A percentile compares a stretch with the other conserved stretches of the same genome.
These are phyloP conservation scores for Escovopsis sp. DNA, from an alignment of 2,329 filamentous ascomycete species.

Conservation along the genomic window DNA sequence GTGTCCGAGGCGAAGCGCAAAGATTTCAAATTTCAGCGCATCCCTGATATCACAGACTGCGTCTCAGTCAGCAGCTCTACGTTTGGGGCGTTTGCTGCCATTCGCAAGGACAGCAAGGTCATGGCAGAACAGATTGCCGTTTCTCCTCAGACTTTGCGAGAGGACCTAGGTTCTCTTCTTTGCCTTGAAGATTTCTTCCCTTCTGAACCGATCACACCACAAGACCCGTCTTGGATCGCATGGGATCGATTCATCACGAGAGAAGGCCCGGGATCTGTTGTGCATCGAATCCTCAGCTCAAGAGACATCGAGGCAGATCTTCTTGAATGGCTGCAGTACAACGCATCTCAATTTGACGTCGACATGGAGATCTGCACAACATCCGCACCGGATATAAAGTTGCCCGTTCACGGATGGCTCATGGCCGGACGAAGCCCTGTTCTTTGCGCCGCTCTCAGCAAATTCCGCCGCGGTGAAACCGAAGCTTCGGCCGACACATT, in stretches of 20 bases:
- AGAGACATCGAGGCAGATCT: slow-evolving; percentile 53
- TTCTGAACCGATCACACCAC: slow-evolving; percentile 17
- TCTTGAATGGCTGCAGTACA: slow-evolving; percentile 29
- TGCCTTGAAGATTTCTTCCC: slow-evolving; percentile 48
- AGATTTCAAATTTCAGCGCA: slow-evolving; percentile 88
- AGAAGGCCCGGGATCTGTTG: slow-evolving; percentile 35
- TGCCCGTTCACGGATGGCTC: slow-evolving; percentile 76
- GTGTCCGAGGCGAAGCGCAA: slow-evolving; percentile 50
- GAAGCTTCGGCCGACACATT: slow-evolving; percentile 15
- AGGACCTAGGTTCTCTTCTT: slow-evolving; percentile 56
- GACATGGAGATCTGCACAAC: slow-evolving; percentile 38
- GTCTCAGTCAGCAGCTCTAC: slow-evolving; percentile 73
- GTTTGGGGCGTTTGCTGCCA: slow-evolving; percentile 78
- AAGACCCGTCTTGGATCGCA: slow-evolving; percentile 25
- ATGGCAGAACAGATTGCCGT: slow-evolving; percentile 58
- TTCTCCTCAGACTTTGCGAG: slow-evolving; percentile 53
- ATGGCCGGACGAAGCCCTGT: slow-evolving; percentile 58
- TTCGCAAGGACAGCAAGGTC: slow-evolving; percentile 72
- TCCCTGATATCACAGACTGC: slow-evolving; percentile 77
- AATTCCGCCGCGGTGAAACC: slow-evolving; percentile 29
- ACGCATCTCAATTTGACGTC: slow-evolving; percentile 25
- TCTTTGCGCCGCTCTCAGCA: slow-evolving; percentile 46
- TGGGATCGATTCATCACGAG: slow-evolving; percentile 18
- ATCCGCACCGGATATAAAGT: slow-evolving; percentile 48
- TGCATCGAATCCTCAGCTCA: slow-evolving; percentile 42